phyloP scores from a whole-genome alignment of 2,329 filamentous ascomycete species.

The Venturia nashicola region DNA sequence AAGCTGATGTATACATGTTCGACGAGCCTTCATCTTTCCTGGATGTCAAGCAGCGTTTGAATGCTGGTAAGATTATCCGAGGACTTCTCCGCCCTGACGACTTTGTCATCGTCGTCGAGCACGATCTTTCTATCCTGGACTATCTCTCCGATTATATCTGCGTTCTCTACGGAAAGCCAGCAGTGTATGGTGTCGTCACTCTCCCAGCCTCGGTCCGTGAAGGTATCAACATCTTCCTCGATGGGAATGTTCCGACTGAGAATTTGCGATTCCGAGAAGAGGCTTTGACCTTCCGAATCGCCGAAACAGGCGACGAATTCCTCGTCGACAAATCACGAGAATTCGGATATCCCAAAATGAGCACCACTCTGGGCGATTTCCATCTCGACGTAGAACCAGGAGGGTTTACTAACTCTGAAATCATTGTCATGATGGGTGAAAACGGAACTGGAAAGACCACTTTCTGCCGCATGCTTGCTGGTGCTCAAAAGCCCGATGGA shows the following conservation, averaged over 20 bases:
- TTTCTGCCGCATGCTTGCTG: slow-evolving; percentile 92
- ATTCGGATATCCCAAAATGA: slow-evolving; percentile 81
- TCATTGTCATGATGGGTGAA: slow-evolving; percentile 99
- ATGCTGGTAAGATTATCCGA: slow-evolving; percentile 83
- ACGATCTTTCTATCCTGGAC: slow-evolving; percentile 96
- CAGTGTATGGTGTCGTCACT: slow-evolving; percentile 95
- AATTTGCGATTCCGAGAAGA: slow-evolving; percentile 98
- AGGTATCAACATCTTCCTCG: slow-evolving; percentile 98
- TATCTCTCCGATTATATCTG: slow-evolving; percentile 99
- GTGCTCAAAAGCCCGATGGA: slow-evolving; percentile 81
- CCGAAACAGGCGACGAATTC: slow-evolving; percentile 81
- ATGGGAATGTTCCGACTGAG: slow-evolving; percentile 95
- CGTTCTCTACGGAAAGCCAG: slow-evolving; percentile 89
- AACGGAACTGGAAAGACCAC: slow-evolving; percentile 99
- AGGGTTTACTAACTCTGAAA: slow-evolving; percentile 93
- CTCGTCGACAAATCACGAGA: slow-evolving; percentile 71
- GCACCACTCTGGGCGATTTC: slow-evolving; percentile 87
- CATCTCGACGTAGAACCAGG: slow-evolving; percentile 70
- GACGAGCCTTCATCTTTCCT: slow-evolving; percentile 98
- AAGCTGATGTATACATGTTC: slow-evolving; percentile 95
- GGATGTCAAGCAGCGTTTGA: slow-evolving; percentile 97
- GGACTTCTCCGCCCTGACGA: slow-evolving; percentile 78
- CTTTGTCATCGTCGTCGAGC: slow-evolving; percentile 98
- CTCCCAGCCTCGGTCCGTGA: slow-evolving; percentile 91
- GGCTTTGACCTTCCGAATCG: slow-evolving; percentile 87